phyloP scores from a whole-genome alignment of 352 stramenopile genomes.

The Phytophthora megakarya region DNA sequence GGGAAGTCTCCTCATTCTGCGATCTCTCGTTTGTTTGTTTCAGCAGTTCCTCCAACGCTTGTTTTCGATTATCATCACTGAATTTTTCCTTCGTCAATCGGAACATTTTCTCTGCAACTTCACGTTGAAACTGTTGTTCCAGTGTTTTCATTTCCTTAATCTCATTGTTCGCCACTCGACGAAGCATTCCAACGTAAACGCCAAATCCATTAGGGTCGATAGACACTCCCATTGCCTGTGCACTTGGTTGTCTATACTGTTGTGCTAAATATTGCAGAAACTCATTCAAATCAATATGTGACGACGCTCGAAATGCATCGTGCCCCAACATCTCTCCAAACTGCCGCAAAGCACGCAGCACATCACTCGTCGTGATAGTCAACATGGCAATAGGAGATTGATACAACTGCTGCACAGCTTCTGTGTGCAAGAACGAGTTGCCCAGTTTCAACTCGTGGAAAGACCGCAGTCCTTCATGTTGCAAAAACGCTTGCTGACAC shows the following conservation, averaged over 20 bases:
- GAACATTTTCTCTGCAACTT: slow-evolving; percentile 80
- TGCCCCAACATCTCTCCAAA: slow-evolving; percentile 70
- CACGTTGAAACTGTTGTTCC: slow-evolving; percentile 81
- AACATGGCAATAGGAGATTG: slow-evolving; percentile 48
- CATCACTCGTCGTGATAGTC: slow-evolving; percentile 65
- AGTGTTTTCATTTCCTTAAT: slow-evolving; percentile 82
- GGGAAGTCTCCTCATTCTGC: slow-evolving; percentile 10
- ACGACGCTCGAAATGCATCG: slow-evolving; percentile 62
- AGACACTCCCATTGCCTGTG: slow-evolving; percentile 65
- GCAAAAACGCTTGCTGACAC: slow-evolving; percentile 68
- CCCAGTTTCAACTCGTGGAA: slow-evolving; percentile 76
- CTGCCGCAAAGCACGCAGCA: slow-evolving; percentile 66
- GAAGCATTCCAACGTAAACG: slow-evolving; percentile 79
- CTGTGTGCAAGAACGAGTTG: slow-evolving; percentile 80
- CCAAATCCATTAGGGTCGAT: slow-evolving; percentile 74
- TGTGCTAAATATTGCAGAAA: slow-evolving; percentile 79
- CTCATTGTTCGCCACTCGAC: slow-evolving; percentile 73
- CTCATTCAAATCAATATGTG: slow-evolving; percentile 65
- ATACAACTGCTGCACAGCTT: slow-evolving; percentile 81
- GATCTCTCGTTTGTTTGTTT: slow-evolving; percentile 35
- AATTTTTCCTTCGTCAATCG: slow-evolving; percentile 87
- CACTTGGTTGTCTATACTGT: slow-evolving; percentile 65
- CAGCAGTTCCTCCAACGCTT: slow-evolving; percentile 69
- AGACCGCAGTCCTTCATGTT: slow-evolving; percentile 64
- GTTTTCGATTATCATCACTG: slow-evolving; percentile 77